Conservation (phyloP, 441 rosid genomes). For the Populus hybrid region DNA sequence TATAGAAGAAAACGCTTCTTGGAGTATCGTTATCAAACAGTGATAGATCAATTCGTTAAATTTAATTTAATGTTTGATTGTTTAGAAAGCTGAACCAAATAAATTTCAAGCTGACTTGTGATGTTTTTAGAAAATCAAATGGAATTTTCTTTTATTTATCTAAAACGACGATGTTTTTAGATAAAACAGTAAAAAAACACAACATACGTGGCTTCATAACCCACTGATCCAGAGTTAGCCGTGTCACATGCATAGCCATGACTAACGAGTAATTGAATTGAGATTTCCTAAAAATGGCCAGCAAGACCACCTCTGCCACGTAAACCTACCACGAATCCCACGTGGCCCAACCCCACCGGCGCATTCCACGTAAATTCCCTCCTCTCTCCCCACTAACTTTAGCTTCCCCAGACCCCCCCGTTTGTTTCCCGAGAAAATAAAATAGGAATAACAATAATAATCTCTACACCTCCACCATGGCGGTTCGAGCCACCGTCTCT, state of each 20-base stretch:
- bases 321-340: not conserved
- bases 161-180: too few species aligned
- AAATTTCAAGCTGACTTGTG: too few species aligned
- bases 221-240: too few species aligned
- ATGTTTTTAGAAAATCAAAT: too few species aligned
- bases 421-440: slow-evolving; percentile 20
- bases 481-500: slow-evolving; percentile 77
- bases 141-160: too few species aligned
- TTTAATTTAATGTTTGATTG: too few species aligned
- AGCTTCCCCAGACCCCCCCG: not conserved
- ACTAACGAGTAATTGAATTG: not conserved
- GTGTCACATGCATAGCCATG: not conserved
- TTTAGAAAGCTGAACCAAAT: too few species aligned
- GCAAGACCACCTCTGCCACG: not conserved
- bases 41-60: too few species aligned
- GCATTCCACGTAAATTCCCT: not conserved
- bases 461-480: slow-evolving; percentile 38
- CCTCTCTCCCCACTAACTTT: not conserved
- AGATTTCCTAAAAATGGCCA: not conserved
- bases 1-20: too few species aligned
- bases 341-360: not conserved
- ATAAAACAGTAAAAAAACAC: too few species aligned
- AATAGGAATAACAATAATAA: not conserved
- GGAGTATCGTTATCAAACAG: too few species aligned
- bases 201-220: too few species aligned